Evolutionary conservation across 2,329 filamentous ascomycete species (phyloP).

Genomic region (Botrytis galanthina): DNA sequence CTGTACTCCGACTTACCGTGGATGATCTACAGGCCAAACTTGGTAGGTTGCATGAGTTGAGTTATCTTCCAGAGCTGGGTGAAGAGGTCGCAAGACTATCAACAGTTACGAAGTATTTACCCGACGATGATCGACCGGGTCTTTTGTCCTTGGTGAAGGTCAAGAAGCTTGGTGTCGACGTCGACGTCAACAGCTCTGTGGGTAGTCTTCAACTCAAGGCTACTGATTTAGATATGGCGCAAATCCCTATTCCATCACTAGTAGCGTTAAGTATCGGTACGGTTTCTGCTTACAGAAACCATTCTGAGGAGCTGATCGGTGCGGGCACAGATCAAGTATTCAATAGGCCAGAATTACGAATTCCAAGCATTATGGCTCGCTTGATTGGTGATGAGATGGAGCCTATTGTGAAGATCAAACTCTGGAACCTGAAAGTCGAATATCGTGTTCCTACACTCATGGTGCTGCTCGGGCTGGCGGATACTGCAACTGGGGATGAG

Average conservation of each 20-base stretch:
- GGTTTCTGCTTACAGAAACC: constrained; percentile 62
- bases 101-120: constrained; percentile 88
- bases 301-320: constrained; percentile 68
- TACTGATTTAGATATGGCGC: constrained; percentile 66
- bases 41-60: constrained; percentile 61
- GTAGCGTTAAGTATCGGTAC: constrained; percentile 72
- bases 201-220: constrained; percentile 61
- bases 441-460: constrained; percentile 84
- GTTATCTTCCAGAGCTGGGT: constrained; percentile 66
- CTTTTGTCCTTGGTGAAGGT: constrained; percentile 72
- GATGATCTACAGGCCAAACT: constrained; percentile 63
- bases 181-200: constrained; percentile 66
- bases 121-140: constrained; percentile 91
- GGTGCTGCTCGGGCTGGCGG: constrained; percentile 69
- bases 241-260: constrained; percentile 82
- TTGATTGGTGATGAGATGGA: constrained; percentile 95
- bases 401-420: constrained; percentile 81
- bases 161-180: constrained; percentile 57
- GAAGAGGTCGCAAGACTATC: constrained; percentile 80
- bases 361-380: constrained; percentile 77
- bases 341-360: constrained; percentile 35
- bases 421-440: constrained; percentile 81
- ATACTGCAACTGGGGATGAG: constrained; percentile 67
- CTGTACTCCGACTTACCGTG: constrained; percentile 70
- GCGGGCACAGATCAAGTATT: constrained; percentile 41